Base-by-base conservation (phyloP, 108 stramenopile species). In the Ochromonas danica region DNA sequence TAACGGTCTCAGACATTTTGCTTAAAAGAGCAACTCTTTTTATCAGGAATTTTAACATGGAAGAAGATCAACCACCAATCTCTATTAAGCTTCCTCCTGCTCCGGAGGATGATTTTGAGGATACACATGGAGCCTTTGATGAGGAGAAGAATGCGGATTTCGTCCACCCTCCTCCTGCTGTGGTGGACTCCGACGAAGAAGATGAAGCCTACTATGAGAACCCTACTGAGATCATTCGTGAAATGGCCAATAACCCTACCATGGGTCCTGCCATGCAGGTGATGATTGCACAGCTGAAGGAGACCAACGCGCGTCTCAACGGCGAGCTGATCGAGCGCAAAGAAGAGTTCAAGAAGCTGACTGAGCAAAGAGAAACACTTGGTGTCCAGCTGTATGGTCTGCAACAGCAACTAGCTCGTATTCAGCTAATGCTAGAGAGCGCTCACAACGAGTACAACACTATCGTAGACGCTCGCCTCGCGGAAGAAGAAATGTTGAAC, bases 391-490 rank as follows among this genome's bases (percentile, higher is more conserved):
- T 94, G 1, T 90, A 94, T 65, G 88, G 88, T 1, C 78, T 93
- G 80, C 93, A 94, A 77, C 91, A 93, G 65, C 93, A 93, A 83
- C 86, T 94, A 0, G 90, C 91, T 14, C 70, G 80, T 40, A 86
- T 92, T 3, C 92, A 94, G 77, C 70, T 89, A 14, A 70, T 67
- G 33, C 81, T 94, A 17, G 90, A 91, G 43, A 43, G 78, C 1
- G 82, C 87, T 1, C 90, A 91, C 40, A 62, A 82, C n/a, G 45
- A 81, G 38, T 89, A 89, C 41, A 83, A 83, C 41, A 74, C 38
- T 43, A 75, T 88, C 0, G 81, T 84, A 3, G 78, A 89, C 42
- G 67, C 74, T 27, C 86, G 91, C 38, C 71, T 80, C 1, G 74
- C 79, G 39, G 80, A 85, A 28, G 91, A 93, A 77, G 72, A 84